These are phyloP conservation scores for Dactylis glomerata DNA, from an alignment of 176 grass and related monocot genomes.

Conservation along the genomic window DNA sequence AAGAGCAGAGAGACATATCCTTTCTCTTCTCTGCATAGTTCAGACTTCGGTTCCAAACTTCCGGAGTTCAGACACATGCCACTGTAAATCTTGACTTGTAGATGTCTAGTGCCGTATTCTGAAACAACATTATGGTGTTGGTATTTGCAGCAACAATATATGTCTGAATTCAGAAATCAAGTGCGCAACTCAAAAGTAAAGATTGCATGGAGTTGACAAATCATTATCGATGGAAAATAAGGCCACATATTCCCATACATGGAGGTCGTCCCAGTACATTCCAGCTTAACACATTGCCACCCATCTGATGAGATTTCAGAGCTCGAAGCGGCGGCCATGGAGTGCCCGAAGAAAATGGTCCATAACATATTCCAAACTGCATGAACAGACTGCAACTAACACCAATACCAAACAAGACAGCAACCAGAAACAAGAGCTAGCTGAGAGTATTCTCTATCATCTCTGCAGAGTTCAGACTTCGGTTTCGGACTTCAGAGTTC, in stretches of 20 bases:
- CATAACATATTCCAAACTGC: slow-evolving; percentile 91
- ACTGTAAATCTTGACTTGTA: background rate
- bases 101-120: background rate
- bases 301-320: too few relatives aligned
- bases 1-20: background rate
- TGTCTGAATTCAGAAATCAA: background rate
- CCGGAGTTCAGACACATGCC: background rate
- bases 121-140: background rate
- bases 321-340: too few relatives aligned
- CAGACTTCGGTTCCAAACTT: background rate
- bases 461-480: too few relatives aligned
- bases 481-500: too few relatives aligned
- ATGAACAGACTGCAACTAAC: slow-evolving; percentile 9
- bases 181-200: background rate
- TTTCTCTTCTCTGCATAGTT: background rate
- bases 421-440: background rate
- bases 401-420: background rate
- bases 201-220: background rate
- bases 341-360: slow-evolving; percentile 74
- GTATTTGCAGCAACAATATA: background rate
- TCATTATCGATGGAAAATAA: background rate
- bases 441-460: too few relatives aligned
- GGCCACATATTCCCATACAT: slow-evolving; percentile 14
- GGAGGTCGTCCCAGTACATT: background rate
- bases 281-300: slow-evolving; percentile 5